A percentile compares a stretch with the other conserved stretches of the same genome.
Evolutionary conservation across 1,139 yeast genomes (phyloP).

Genomic region (Saccharomycopsis phalli): DNA sequence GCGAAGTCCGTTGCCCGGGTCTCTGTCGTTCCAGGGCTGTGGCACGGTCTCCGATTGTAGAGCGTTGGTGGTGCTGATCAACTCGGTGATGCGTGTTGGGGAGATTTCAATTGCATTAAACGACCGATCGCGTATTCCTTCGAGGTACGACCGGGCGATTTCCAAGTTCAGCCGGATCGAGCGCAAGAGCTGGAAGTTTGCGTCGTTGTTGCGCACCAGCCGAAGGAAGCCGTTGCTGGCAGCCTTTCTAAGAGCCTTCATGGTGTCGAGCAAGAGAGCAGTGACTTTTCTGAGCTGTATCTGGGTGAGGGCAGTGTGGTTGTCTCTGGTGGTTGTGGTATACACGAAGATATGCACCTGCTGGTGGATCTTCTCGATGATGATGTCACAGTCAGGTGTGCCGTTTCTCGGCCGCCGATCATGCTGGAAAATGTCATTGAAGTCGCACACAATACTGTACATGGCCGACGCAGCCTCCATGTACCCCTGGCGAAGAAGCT

Average conservation of each 20-base stretch:
- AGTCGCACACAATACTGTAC: slow-evolving; percentile 2
- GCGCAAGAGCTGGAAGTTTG: slow-evolving; percentile 7
- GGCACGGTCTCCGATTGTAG: slow-evolving; percentile 1
- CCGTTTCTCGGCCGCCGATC: too few relatives aligned
- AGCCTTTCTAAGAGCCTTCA: slow-evolving; percentile 2
- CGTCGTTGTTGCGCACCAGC: too few relatives aligned
- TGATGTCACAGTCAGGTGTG: not conserved
- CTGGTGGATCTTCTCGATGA: slow-evolving; percentile 1
- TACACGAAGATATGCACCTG: slow-evolving; percentile 8
- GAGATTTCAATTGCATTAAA: not conserved
- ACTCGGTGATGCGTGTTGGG: slow-evolving; percentile 1
- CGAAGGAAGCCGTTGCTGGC: too few relatives aligned
- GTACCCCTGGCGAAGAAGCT: slow-evolving; percentile 1
- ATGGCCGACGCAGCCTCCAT: slow-evolving; percentile 5
- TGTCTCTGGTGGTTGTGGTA: not conserved
- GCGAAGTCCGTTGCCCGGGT: too few relatives aligned
- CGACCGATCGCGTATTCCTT: not conserved
- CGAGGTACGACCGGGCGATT: slow-evolving; percentile 1
- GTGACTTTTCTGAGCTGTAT: too few relatives aligned
- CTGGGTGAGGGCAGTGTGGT: too few relatives aligned
- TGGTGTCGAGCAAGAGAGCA: slow-evolving; percentile 4
- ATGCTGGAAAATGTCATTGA: slow-evolving; percentile 2
- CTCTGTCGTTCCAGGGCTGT: too few relatives aligned
- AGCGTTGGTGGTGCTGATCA: slow-evolving; percentile 9
- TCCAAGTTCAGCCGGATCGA: slow-evolving; percentile 4